Conservation (phyloP, 1,139 yeast genomes). For the Groenewaldozyma auringiensis region DNA sequence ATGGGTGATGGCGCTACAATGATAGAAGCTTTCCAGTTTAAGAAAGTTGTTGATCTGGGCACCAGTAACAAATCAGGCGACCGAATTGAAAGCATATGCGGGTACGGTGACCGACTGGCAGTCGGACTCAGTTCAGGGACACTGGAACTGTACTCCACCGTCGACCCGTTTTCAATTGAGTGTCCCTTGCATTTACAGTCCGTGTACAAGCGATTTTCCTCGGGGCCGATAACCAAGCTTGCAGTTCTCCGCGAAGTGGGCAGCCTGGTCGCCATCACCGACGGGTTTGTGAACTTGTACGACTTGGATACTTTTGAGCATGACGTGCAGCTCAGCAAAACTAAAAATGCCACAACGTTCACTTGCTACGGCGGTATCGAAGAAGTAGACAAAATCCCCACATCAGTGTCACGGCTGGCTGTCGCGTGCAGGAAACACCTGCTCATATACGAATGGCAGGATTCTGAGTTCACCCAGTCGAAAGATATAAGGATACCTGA, state of each 20-base stretch:
- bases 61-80: not conserved
- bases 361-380: slow-evolving; percentile 21
- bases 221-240: slow-evolving; percentile 27
- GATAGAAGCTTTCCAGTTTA: slow-evolving; percentile 7
- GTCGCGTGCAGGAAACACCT: slow-evolving; percentile 32
- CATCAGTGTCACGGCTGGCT: slow-evolving; percentile 28
- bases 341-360: slow-evolving; percentile 32
- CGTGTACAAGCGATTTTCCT: slow-evolving; percentile 14
- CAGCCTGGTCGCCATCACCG: slow-evolving; percentile 30
- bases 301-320: slow-evolving; percentile 28
- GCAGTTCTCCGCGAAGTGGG: slow-evolving; percentile 32
- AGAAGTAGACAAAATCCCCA: slow-evolving; percentile 1
- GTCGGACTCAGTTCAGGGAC: slow-evolving; percentile 24
- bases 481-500: slow-evolving; percentile 33
- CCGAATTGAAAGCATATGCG: slow-evolving; percentile 13
- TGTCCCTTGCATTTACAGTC: slow-evolving; percentile 14
- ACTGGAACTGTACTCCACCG: slow-evolving; percentile 19
- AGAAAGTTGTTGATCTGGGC: slow-evolving; percentile 1
- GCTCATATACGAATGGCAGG: slow-evolving; percentile 34
- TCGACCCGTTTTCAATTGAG: slow-evolving; percentile 21
- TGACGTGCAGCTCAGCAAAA: slow-evolving; percentile 29
- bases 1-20: not conserved
- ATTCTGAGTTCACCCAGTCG: slow-evolving; percentile 26
- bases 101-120: slow-evolving; percentile 23
- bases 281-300: slow-evolving; percentile 29